Percentiles rank a stretch among this genome's conserved stretches.
These are phyloP conservation scores for Fomitiporia mediterranea DNA, from an alignment of 1,284 basidiomycete genomes.

Conservation along the genomic window DNA sequence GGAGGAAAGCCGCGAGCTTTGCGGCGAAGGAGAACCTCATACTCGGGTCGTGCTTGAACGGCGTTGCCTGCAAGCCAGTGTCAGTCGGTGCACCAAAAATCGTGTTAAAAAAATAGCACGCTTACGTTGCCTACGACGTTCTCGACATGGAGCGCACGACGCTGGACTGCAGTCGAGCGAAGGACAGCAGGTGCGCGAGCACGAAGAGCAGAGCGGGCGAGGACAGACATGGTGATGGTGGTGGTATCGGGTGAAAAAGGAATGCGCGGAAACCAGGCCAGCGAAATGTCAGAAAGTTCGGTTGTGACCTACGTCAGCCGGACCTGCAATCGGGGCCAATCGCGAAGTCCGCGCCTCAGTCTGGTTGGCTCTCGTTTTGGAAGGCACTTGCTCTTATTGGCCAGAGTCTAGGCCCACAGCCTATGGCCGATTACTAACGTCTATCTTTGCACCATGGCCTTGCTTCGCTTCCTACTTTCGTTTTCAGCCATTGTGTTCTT, in stretches of 20 bases:
- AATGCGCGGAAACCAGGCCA: neutral
- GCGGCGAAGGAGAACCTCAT: conserved; percentile 53
- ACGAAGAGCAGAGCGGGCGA: conserved; percentile 41
- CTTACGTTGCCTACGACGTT: conserved; percentile 59
- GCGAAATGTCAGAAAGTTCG: neutral
- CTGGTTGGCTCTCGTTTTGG: neutral
- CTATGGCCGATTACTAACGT: neutral
- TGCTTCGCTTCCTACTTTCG: too few species aligned
- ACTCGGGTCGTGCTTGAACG: conserved; percentile 55
- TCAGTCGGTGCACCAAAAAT: neutral
- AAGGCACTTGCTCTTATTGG: neutral
- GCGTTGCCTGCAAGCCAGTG: conserved; percentile 50
- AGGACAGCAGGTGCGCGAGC: conserved; percentile 34
- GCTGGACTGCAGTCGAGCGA: conserved; percentile 28
- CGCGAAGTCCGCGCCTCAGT: neutral
- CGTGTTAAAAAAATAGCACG: neutral
- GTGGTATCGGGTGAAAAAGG: conserved; percentile 8
- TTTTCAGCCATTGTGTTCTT: too few species aligned
- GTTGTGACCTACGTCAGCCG: neutral
- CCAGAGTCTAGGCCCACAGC: neutral
- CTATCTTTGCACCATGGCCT: neutral
- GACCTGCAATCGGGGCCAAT: conserved; percentile 8
- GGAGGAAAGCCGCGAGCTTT: conserved; percentile 53
- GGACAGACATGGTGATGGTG: conserved; percentile 24
- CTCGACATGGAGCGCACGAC: conserved; percentile 26